Evolutionary conservation across 441 rosid genomes (phyloP).

Genomic region (Flueggea neowawraea): DNA sequence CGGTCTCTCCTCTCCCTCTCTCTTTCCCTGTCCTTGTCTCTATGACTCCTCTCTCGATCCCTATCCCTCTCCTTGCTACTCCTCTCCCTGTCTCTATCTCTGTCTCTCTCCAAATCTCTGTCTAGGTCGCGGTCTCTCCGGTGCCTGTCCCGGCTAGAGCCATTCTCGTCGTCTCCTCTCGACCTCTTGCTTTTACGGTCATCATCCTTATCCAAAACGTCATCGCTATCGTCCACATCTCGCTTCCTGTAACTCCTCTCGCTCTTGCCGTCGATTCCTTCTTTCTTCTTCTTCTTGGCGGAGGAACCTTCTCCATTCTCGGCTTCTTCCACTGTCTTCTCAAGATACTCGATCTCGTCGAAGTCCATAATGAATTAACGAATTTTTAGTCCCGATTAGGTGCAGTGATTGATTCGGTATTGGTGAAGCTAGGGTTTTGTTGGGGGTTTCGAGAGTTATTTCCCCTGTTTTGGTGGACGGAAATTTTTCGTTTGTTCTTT

Average conservation of each 20-base stretch:
- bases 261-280: slow-evolving; percentile 41
- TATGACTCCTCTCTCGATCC: slow-evolving; percentile 16
- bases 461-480: no score
- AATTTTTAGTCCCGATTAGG: no score
- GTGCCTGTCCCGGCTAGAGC: slow-evolving; percentile 38
- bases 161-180: slow-evolving; percentile 40
- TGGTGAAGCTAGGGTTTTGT: no score
- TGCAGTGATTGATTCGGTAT: no score
- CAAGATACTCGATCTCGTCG: slow-evolving; percentile 94
- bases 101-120: slow-evolving; percentile 39
- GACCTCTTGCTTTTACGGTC: slow-evolving; percentile 45
- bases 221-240: slow-evolving; percentile 34
- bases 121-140: slow-evolving; percentile 45
- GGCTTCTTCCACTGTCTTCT: slow-evolving; percentile 73
- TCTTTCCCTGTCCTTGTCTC: slow-evolving; percentile 20
- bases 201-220: slow-evolving; percentile 13
- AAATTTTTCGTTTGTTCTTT: no score
- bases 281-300: slow-evolving; percentile 40
- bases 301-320: slow-evolving; percentile 40
- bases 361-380: slow-evolving; percentile 46
- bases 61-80: slow-evolving; percentile 21
- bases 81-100: slow-evolving; percentile 24
- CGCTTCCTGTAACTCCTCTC: slow-evolving; percentile 78
- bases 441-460: no score
- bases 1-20: slow-evolving; percentile 11